phyloP scores from a whole-genome alignment of 176 grass and related monocot genomes.

The Aegilops speltoides region DNA sequence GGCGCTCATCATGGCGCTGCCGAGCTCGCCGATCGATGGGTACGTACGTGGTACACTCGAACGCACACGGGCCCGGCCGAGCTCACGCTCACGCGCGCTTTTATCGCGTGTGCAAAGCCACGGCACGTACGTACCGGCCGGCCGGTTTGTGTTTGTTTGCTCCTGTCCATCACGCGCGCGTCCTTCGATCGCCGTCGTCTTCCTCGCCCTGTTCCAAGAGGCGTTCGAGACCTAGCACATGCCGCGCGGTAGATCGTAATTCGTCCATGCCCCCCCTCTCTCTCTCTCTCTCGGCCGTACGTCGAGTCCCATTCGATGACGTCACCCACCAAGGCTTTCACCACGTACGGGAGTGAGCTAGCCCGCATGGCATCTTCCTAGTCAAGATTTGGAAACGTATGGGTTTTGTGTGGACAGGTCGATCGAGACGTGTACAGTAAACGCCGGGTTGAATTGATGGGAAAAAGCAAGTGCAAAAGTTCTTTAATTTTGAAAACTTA shows the following conservation, averaged over 20 bases:
- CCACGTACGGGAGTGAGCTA: too few relatives aligned
- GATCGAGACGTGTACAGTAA: too few relatives aligned
- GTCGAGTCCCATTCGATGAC: background rate
- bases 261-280: too few relatives aligned
- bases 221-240: too few relatives aligned
- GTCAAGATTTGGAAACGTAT: too few relatives aligned
- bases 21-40: background rate
- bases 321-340: background rate
- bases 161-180: background rate
- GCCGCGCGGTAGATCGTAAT: too few relatives aligned
- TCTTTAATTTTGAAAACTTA: background rate
- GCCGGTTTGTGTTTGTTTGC: background rate
- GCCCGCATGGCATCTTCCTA: too few relatives aligned
- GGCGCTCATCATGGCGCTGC: constrained; percentile 31
- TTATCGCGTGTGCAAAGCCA: background rate
- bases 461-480: too few relatives aligned
- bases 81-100: constrained; percentile 13
- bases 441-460: too few relatives aligned
- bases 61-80: background rate
- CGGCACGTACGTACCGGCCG: background rate
- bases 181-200: too few relatives aligned
- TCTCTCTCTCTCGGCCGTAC: background rate
- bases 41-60: background rate
- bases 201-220: too few relatives aligned
- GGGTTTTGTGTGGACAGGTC: too few relatives aligned